Conservation (phyloP, 306 rosid genomes). For the Purshia tridentata region DNA sequence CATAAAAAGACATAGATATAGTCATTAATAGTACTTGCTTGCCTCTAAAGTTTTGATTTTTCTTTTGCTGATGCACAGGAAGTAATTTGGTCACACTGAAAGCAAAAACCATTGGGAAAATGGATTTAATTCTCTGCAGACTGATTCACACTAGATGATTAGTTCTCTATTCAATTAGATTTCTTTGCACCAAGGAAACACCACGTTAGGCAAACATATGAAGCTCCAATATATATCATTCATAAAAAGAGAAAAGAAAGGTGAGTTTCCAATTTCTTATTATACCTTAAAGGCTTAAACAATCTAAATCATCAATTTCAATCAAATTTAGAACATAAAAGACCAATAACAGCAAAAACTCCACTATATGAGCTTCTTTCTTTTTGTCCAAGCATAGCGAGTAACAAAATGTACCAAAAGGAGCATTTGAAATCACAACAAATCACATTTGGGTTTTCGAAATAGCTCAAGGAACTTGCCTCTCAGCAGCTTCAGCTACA, state of each 20-base stretch:
- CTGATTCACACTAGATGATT: no score
- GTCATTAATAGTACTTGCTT: not conserved
- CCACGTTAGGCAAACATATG: no score
- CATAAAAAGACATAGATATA: no score
- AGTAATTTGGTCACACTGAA: no score
- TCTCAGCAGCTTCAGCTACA: conserved; percentile 97
- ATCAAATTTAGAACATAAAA: not conserved
- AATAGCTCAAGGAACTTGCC: conserved; percentile 73
- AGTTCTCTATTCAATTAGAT: no score
- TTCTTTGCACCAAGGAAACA: not conserved
- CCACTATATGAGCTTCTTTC: not conserved
- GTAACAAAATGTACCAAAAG: not conserved
- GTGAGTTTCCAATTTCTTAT: not conserved
- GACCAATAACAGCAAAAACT: conserved; percentile 2
- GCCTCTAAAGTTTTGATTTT: not conserved
- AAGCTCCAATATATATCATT: not conserved
- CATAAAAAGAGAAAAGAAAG: not conserved
- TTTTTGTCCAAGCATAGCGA: not conserved
- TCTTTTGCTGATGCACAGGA: not conserved
- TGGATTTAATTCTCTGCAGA: no score
- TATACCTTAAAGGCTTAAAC: not conserved
- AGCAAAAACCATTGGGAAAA: no score
- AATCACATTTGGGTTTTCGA: not conserved
- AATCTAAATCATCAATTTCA: conserved; percentile 3
- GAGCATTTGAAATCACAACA: not conserved